Evolutionary conservation across 768 basidiomycete genomes (phyloP).

Genomic region (Agrocybe chaxingu): DNA sequence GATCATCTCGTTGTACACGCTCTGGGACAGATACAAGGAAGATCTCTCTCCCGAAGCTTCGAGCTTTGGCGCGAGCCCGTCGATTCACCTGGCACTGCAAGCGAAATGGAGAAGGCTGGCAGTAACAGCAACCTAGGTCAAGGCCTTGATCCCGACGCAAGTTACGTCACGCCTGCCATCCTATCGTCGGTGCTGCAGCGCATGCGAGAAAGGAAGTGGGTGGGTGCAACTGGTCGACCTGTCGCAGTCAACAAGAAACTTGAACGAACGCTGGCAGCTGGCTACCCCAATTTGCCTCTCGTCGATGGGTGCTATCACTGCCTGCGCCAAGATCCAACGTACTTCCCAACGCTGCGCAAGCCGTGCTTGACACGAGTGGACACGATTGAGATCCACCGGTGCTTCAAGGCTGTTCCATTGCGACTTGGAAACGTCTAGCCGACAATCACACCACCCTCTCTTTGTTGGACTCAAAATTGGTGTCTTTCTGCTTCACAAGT

Average conservation of each 20-base stretch:
- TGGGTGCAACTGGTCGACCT: slow-evolving; percentile 39
- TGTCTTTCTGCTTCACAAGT: too few species aligned
- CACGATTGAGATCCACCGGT: too few species aligned
- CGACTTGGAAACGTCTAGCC: too few species aligned
- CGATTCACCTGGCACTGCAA: slow-evolving; percentile 23
- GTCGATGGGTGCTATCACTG: too few species aligned
- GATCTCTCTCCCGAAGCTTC: slow-evolving; percentile 41
- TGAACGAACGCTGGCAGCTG: slow-evolving; percentile 67
- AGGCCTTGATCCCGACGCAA: slow-evolving; percentile 20
- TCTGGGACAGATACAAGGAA: slow-evolving; percentile 85
- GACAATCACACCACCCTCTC: too few species aligned
- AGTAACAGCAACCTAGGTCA: not conserved
- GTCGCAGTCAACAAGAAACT: slow-evolving; percentile 68
- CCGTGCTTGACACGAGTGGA: too few species aligned
- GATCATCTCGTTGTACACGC: slow-evolving; percentile 83
- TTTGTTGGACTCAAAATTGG: too few species aligned
- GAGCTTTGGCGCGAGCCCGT: slow-evolving; percentile 17
- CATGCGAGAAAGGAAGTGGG: slow-evolving; percentile 66
- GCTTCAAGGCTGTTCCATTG: too few species aligned
- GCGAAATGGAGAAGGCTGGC: too few species aligned
- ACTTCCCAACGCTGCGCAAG: too few species aligned
- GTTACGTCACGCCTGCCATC: slow-evolving; percentile 53
- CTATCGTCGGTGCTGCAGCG: slow-evolving; percentile 53
- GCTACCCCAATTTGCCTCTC: slow-evolving; percentile 21
- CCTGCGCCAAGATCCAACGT: too few species aligned